Evolutionary conservation across 495 filamentous ascomycete species (phyloP).

Genomic region (Podospora pseudoanserina): DNA sequence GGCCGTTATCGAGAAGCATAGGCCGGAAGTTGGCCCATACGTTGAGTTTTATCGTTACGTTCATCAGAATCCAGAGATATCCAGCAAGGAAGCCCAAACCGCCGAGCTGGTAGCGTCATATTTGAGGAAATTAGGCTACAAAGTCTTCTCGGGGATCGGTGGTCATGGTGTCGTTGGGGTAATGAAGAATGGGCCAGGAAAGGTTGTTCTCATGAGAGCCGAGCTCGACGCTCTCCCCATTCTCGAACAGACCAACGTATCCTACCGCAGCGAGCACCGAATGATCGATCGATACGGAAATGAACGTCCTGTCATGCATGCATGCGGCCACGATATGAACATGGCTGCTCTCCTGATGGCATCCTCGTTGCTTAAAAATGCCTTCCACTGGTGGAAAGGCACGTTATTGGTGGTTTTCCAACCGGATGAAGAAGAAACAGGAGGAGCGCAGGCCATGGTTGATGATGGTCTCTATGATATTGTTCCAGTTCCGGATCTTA

Average conservation of each 20-base stretch:
- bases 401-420: slow-evolving; percentile 60
- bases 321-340: slow-evolving; percentile 66
- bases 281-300: slow-evolving; percentile 44
- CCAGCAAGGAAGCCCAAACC: slow-evolving; percentile 46
- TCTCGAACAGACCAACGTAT: slow-evolving; percentile 52
- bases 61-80: slow-evolving; percentile 50
- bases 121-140: slow-evolving; percentile 42
- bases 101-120: slow-evolving; percentile 41
- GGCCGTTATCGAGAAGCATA: background rate
- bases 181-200: slow-evolving; percentile 52
- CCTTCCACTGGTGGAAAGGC: slow-evolving; percentile 50
- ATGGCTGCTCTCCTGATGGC: slow-evolving; percentile 51
- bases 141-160: slow-evolving; percentile 49
- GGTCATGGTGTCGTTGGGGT: slow-evolving; percentile 55
- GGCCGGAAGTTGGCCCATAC: slow-evolving; percentile 24
- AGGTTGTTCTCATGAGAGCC: slow-evolving; percentile 53
- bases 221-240: slow-evolving; percentile 63
- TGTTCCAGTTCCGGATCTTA: slow-evolving; percentile 53
- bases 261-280: slow-evolving; percentile 50
- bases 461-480: slow-evolving; percentile 57
- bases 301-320: slow-evolving; percentile 59
- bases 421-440: slow-evolving; percentile 55
- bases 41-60: slow-evolving; percentile 48
- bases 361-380: slow-evolving; percentile 42
- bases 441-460: slow-evolving; percentile 59